Conservation (phyloP, 768 basidiomycete genomes). For the Daedaleopsis sinensis region DNA sequence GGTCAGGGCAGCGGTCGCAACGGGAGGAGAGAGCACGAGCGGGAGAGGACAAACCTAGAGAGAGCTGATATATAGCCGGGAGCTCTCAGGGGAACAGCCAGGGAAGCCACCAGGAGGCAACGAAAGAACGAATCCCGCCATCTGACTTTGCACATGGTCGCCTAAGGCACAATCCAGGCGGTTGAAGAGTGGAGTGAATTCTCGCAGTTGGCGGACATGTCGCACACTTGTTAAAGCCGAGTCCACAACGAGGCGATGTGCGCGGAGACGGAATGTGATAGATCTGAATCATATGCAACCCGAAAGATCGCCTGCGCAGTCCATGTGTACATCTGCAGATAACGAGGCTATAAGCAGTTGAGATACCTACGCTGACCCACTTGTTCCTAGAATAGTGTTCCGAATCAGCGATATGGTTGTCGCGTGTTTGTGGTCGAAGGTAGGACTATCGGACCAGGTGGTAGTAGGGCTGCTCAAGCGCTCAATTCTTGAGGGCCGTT, state of each 20-base stretch:
- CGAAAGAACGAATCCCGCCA: background rate
- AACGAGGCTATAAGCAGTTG: constrained; percentile 2
- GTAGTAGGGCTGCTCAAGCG: no score
- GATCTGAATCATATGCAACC: constrained; percentile 13
- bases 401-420: no score
- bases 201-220: constrained; percentile 3
- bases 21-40: background rate
- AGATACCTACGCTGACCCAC: no score
- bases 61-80: constrained; percentile 9
- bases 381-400: background rate
- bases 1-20: background rate
- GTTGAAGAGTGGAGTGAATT: constrained; percentile 1
- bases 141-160: constrained; percentile 10
- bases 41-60: background rate
- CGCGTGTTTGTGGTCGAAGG: background rate
- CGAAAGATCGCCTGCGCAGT: constrained; percentile 2
- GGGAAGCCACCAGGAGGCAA: background rate
- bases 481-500: no score
- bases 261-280: constrained; percentile 8
- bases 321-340: constrained; percentile 14
- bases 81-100: constrained; percentile 3
- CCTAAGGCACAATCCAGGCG: constrained; percentile 3
- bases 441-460: no score
- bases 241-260: constrained; percentile 8
- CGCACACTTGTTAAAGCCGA: constrained; percentile 7